These are phyloP conservation scores for Cyclotella sp. DNA, from an alignment of 108 stramenopile genomes.

Conservation along the genomic window DNA sequence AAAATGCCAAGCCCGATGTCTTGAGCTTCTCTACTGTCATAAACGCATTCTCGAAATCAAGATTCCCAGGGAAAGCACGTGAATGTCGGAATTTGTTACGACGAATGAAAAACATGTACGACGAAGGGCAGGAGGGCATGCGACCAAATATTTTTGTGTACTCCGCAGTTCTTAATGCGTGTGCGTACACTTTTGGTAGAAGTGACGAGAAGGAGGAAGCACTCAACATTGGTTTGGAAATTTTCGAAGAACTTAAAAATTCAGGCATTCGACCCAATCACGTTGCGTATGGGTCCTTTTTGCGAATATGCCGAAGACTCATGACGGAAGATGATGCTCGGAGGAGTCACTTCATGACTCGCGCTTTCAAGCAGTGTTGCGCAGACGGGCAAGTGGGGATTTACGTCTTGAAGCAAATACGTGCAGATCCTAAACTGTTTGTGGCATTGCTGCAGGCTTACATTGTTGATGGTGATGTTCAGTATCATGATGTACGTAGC, in stretches of 20 bases:
- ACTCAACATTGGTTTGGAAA: slow-evolving; percentile 46
- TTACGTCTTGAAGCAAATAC: slow-evolving; percentile 45
- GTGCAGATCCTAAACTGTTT: slow-evolving; percentile 32
- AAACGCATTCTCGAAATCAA: slow-evolving; percentile 50
- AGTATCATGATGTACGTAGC: slow-evolving; percentile 11
- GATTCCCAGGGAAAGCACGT: slow-evolving; percentile 44
- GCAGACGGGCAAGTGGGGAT: slow-evolving; percentile 48
- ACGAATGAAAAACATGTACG: slow-evolving; percentile 45
- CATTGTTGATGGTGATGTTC: slow-evolving; percentile 21
- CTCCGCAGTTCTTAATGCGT: slow-evolving; percentile 46
- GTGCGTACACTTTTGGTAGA: slow-evolving; percentile 47
- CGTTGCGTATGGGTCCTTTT: slow-evolving; percentile 54
- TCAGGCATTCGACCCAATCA: slow-evolving; percentile 37
- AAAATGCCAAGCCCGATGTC: slow-evolving; percentile 31
- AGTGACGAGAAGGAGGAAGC: slow-evolving; percentile 47
- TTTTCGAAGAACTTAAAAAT: slow-evolving; percentile 41
- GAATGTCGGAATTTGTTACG: slow-evolving; percentile 34
- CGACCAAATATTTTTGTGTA: slow-evolving; percentile 45
- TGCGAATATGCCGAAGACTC: slow-evolving; percentile 42
- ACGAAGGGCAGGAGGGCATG: slow-evolving; percentile 39
- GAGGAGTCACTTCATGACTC: slow-evolving; percentile 31
- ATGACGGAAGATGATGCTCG: slow-evolving; percentile 43
- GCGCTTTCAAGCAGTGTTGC: slow-evolving; percentile 51
- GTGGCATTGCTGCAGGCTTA: slow-evolving; percentile 31
- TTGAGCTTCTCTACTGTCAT: slow-evolving; percentile 54